Conservation (phyloP, 768 basidiomycete genomes). For the Cystofilobasidium macerans region DNA sequence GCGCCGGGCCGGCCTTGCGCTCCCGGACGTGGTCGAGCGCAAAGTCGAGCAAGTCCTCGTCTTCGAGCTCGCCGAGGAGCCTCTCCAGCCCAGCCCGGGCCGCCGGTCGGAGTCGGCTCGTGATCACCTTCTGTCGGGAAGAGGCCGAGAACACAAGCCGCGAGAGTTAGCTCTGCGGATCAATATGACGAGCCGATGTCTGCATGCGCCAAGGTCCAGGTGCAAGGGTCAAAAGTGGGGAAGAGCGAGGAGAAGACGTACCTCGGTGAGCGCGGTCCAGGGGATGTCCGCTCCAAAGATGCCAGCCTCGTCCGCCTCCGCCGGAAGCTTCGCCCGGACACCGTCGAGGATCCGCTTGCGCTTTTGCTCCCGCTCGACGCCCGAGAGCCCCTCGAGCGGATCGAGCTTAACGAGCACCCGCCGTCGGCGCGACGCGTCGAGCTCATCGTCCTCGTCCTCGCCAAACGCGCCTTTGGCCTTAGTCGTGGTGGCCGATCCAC, state of each 20-base stretch:
- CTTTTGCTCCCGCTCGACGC: slow-evolving; percentile 58
- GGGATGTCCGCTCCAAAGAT: slow-evolving; percentile 75
- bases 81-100: slow-evolving; percentile 72
- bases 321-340: slow-evolving; percentile 57
- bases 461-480: slow-evolving; percentile 53
- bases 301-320: slow-evolving; percentile 62
- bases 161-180: no score
- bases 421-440: slow-evolving; percentile 72
- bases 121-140: slow-evolving; percentile 55
- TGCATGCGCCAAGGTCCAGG: no score
- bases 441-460: slow-evolving; percentile 71
- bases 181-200: no score
- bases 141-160: slow-evolving; percentile 16
- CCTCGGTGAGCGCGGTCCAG: slow-evolving; percentile 84
- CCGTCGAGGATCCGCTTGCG: slow-evolving; percentile 67
- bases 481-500: background rate
- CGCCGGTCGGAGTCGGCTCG: slow-evolving; percentile 73
- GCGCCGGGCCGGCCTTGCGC: slow-evolving; percentile 69
- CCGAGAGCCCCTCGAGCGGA: slow-evolving; percentile 48
- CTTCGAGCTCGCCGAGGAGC: slow-evolving; percentile 77
- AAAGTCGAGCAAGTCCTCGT: slow-evolving; percentile 72
- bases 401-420: slow-evolving; percentile 86
- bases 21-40: slow-evolving; percentile 86
- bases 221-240: no score
- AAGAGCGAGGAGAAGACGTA: slow-evolving; percentile 40